Base-by-base conservation (phyloP, 2,329 filamentous ascomycete species). In the Colletotrichum kahawae region DNA sequence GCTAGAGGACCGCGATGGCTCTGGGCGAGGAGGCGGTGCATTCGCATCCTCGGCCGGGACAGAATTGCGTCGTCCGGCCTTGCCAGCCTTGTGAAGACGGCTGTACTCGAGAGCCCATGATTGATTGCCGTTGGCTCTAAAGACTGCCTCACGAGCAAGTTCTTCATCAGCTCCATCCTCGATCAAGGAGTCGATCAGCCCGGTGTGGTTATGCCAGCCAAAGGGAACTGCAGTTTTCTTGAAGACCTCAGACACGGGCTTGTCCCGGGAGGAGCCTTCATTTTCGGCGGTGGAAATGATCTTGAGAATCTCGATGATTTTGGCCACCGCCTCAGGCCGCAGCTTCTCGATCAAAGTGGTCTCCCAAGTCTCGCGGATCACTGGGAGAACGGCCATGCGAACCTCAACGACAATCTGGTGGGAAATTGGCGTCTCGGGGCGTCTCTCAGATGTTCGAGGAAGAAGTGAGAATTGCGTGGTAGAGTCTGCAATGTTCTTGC, bases 401-500 rank as follows among this genome's bases (percentile, higher is more conserved):
- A 98, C 85, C 82, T 98, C 96, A 7, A 98, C 92, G 16, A 98
- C 87, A 70, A 98, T 94, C 79, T 98, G 96, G 2, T 91, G 88
- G 16, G 92, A 89, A 12, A 87, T 81, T 27, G 85, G 84, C 4
- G 82, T 79, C 29, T 85, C 85, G 54, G 83, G 83, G 4, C 84
- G 84, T 56, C 88, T 84, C 18, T 89, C 87, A 7, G 79, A 79
- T n/a, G 83, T 82, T 14, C 83, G 82, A 7, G 81, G 78, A 4
- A 84, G 79, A 24, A 91, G 82, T 68, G 83, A 87, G 70, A 87
- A 87, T n/a, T 85, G 84, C 31, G 93, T 92, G 36, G 89, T 86
- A 2, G 96, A 93, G 43, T 98, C 96, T n/a, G 89, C 89, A 67
- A 98, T 91, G 77, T 93, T 91, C 83, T 97, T 98, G 12, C 93